Evolutionary conservation across 371 early-diverging fungal species (phyloP), one percentile per base, ranked within the genome.

Genomic region (Rhizoclosmatium hyalinum): DNA sequence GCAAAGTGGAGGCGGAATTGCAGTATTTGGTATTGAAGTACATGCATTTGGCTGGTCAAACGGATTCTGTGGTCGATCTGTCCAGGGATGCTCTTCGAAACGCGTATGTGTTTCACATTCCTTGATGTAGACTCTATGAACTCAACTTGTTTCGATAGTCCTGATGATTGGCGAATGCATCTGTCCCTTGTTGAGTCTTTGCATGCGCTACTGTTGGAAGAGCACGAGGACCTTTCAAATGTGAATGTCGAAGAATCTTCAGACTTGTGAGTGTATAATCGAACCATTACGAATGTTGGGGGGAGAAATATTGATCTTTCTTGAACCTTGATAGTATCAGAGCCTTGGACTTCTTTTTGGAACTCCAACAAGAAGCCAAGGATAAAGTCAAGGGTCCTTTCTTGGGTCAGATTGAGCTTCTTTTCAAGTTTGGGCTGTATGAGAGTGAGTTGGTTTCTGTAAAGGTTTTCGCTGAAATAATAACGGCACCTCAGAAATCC

Each of bases 111-210:
- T 10, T 58, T 8, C 19, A 19, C 32, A 19, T 67, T 44, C 17
- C 47, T 45, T 43, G 44, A 24, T 50, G 46, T 43, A 50, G 12
- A 32, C 2, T 45, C 12, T 53, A 10, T 19, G 55, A 56, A 21
- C 41, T 58, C 21, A 43, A 56, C 57, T 67, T 47, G n/a, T 64
- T 14, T 47, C 70, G 63, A 43, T 56, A 84, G 83, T 76, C 82
- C 88, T 21, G 93, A 92, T 68, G 93, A 93, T 75, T 92, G 94
- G 92, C 83, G 85, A 42, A 88, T 84, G 42, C 91, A 90, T 44
- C 21, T 63, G 32, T 19, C 42, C 10, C 17, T 62, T 1, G 43
- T 72, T 60, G 60, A 76, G 2, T 53, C 67, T 8, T 24, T 81
- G 75, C 57, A 85, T 32, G 80, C 88, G 8, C 68, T 89, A 10